phyloP scores from a whole-genome alignment of 1,139 yeast species.

The Yamadazyma pseudoaaseri region DNA sequence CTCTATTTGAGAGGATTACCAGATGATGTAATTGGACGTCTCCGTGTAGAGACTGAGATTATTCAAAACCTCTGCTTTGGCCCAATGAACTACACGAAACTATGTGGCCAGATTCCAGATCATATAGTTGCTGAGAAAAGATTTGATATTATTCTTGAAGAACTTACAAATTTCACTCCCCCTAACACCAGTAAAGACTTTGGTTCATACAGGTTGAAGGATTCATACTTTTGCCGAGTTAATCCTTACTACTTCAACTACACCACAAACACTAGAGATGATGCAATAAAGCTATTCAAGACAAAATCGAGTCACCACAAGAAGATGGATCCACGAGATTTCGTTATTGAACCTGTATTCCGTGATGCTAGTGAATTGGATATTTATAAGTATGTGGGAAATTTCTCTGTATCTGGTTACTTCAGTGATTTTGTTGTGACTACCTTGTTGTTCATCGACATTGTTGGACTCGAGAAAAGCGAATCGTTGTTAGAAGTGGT shows the following conservation, averaged over 20 bases:
- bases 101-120: constrained; percentile 72
- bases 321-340: constrained; percentile 29
- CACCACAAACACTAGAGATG: constrained; percentile 76
- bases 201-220: constrained; percentile 70
- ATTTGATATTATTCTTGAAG: constrained; percentile 66
- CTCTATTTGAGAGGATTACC: constrained; percentile 52
- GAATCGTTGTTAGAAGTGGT: constrained; percentile 60
- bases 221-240: constrained; percentile 50
- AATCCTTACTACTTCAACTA: constrained; percentile 86
- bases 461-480: constrained; percentile 36
- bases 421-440: constrained; percentile 54
- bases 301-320: constrained; percentile 30
- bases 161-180: constrained; percentile 58
- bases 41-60: constrained; percentile 64
- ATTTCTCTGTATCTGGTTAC: constrained; percentile 49
- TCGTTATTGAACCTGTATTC: constrained; percentile 49
- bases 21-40: constrained; percentile 50
- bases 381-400: constrained; percentile 32
- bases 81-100: constrained; percentile 68
- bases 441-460: constrained; percentile 43
- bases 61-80: constrained; percentile 78
- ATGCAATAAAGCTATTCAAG: constrained; percentile 58
- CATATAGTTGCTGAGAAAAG: constrained; percentile 68
- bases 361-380: constrained; percentile 29
- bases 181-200: constrained; percentile 65